phyloP scores from a whole-genome alignment of 257 asterid species.

The Solanum piurae region DNA sequence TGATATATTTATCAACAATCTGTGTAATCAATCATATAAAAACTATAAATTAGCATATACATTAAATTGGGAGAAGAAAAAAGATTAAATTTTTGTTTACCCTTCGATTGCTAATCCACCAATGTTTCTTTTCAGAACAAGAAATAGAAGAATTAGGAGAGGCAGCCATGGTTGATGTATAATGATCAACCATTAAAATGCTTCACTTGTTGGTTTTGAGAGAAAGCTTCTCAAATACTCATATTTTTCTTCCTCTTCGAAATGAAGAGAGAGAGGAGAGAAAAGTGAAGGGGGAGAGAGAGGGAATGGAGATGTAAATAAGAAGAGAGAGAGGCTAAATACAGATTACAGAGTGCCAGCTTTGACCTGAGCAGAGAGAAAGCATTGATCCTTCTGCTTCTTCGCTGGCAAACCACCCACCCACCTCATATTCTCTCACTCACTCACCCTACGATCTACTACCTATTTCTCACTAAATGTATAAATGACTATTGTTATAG shows the following conservation, averaged over 20 bases:
- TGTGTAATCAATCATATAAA: slow-evolving; percentile 4
- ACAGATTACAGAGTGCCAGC: slow-evolving; percentile 53
- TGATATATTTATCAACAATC: slow-evolving; percentile 75
- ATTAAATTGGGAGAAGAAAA: background rate
- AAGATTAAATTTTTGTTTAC: slow-evolving; percentile 7
- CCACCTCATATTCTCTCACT: background rate
- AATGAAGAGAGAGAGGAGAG: background rate
- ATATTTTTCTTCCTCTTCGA: background rate
- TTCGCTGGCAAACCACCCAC: slow-evolving; percentile 52
- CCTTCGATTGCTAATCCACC: slow-evolving; percentile 92
- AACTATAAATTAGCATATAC: background rate
- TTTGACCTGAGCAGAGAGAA: slow-evolving; percentile 39
- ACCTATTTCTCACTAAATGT: background rate
- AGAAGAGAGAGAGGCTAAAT: slow-evolving; percentile 14
- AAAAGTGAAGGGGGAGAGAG: background rate
- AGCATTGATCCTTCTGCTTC: slow-evolving; percentile 37
- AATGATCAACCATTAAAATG: slow-evolving; percentile 22
- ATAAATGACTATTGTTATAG: too few relatives aligned
- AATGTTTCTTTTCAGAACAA: slow-evolving; percentile 67
- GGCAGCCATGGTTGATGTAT: slow-evolving; percentile 47
- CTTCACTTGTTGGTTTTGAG: background rate
- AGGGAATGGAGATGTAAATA: slow-evolving; percentile 4
- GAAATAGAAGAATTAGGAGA: slow-evolving; percentile 33
- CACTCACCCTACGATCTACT: background rate
- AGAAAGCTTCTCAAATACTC: background rate